These are phyloP conservation scores for Krasilnikovozyma curviuscula DNA, from an alignment of 768 basidiomycete genomes.

Conservation along the genomic window DNA sequence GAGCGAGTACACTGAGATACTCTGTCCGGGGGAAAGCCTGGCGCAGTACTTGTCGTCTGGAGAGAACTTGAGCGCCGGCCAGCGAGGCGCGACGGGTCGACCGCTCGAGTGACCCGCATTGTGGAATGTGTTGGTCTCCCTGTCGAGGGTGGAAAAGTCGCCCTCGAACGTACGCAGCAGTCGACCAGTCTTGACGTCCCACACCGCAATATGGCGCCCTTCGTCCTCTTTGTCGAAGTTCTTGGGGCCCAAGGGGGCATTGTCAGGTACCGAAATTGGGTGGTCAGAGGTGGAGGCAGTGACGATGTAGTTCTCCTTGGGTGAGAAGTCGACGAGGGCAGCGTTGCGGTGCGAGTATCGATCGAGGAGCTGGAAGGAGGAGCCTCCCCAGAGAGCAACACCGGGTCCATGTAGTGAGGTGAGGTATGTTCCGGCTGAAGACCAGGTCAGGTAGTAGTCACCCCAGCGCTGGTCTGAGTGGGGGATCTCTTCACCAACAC, in stretches of 20 bases:
- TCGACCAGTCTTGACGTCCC: conserved; percentile 87
- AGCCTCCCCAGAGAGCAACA: conserved; percentile 85
- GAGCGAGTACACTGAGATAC: conserved; percentile 90
- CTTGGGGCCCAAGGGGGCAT: conserved; percentile 45
- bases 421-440: conserved; percentile 83
- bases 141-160: conserved; percentile 33
- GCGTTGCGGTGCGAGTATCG: conserved; percentile 90
- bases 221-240: conserved; percentile 54
- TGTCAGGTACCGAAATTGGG: conserved; percentile 66
- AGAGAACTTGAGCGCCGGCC: conserved; percentile 95
- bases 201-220: conserved; percentile 91
- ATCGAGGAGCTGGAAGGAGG: conserved; percentile 69
- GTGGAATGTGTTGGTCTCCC: too few species aligned
- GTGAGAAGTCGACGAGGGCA: conserved; percentile 90
- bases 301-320: conserved; percentile 86
- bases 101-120: too few species aligned
- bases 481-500: conserved; percentile 21
- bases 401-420: conserved; percentile 88
- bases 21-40: conserved; percentile 66
- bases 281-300: conserved; percentile 75
- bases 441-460: conserved; percentile 92
- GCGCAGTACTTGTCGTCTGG: conserved; percentile 89
- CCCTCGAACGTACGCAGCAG: conserved; percentile 80
- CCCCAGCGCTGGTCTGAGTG: conserved; percentile 79
- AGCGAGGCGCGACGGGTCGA: conserved; percentile 25